Evolutionary conservation across 2,329 filamentous ascomycete species (phyloP).

Genomic region (Sarocladium brachiariae): DNA sequence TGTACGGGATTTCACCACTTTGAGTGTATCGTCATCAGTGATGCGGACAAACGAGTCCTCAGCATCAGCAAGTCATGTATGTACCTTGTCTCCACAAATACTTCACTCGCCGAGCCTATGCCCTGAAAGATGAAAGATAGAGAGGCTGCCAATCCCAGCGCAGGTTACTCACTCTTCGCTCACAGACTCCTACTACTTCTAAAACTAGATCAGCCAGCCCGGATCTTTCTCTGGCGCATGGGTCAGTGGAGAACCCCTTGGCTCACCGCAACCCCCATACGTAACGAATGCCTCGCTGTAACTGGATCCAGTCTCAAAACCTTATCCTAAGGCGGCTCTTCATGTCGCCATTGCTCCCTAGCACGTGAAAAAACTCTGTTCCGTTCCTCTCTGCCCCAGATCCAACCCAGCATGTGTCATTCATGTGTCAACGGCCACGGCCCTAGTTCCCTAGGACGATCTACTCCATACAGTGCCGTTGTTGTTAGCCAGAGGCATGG

Average conservation of each 20-base stretch:
- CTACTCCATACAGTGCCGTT: neutral
- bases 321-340: neutral
- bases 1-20: no score
- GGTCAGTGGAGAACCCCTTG: no score
- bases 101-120: slow-evolving; percentile 9
- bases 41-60: no score
- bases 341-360: neutral
- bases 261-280: no score
- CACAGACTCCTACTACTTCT: no score
- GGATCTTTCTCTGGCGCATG: slow-evolving; percentile 11
- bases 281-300: neutral
- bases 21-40: neutral
- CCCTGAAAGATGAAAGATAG: neutral
- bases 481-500: neutral
- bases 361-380: slow-evolving; percentile 6
- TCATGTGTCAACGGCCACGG: slow-evolving; percentile 7
- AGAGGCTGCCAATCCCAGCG: no score
- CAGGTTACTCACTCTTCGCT: no score
- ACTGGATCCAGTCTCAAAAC: neutral
- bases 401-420: neutral
- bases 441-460: neutral
- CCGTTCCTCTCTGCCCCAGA: slow-evolving; percentile 5
- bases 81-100: slow-evolving; percentile 26
- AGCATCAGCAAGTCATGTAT: no score
- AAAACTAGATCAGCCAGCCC: no score